These are phyloP conservation scores for Aspergillus pseudoviridinutans DNA, from an alignment of 2,329 filamentous ascomycete species.

Conservation along the genomic window DNA sequence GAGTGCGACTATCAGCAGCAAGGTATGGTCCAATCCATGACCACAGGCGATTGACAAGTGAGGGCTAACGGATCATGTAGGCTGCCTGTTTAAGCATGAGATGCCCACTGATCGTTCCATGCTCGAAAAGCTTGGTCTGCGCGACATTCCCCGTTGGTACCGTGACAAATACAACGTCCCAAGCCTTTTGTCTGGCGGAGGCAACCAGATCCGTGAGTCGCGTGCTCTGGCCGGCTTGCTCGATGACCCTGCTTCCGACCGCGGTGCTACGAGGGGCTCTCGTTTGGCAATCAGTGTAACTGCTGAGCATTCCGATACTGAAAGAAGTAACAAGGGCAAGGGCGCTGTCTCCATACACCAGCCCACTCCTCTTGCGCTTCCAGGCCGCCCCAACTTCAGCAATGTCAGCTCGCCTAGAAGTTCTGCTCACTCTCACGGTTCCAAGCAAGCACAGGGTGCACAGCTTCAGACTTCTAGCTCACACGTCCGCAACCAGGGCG, in stretches of 20 bases:
- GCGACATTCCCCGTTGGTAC: slow-evolving; percentile 54
- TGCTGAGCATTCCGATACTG: slow-evolving; percentile 7
- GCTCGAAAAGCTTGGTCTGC: slow-evolving; percentile 66
- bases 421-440: slow-evolving; percentile 6
- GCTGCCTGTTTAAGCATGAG: slow-evolving; percentile 85
- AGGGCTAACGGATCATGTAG: slow-evolving; percentile 17
- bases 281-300: slow-evolving; percentile 12
- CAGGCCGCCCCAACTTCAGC: not conserved
- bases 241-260: slow-evolving; percentile 15
- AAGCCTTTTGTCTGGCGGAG: slow-evolving; percentile 23
- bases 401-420: slow-evolving; percentile 7
- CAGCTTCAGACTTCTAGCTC: not conserved
- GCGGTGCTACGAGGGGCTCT: slow-evolving; percentile 10
- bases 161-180: slow-evolving; percentile 42
- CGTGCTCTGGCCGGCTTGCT: slow-evolving; percentile 12
- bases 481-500: not conserved
- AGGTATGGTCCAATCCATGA: slow-evolving; percentile 36
- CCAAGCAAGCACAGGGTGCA: slow-evolving; percentile 7
- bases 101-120: slow-evolving; percentile 70
- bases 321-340: slow-evolving; percentile 12
- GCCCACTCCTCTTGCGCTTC: not conserved
- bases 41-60: not conserved
- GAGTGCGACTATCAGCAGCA: slow-evolving; percentile 81
- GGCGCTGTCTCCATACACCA: not conserved
- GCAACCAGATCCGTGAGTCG: slow-evolving; percentile 15